Evolutionary conservation across 805 yeast species (phyloP), one percentile per base, ranked within the genome.

Genomic region (Starmerella cellae): DNA sequence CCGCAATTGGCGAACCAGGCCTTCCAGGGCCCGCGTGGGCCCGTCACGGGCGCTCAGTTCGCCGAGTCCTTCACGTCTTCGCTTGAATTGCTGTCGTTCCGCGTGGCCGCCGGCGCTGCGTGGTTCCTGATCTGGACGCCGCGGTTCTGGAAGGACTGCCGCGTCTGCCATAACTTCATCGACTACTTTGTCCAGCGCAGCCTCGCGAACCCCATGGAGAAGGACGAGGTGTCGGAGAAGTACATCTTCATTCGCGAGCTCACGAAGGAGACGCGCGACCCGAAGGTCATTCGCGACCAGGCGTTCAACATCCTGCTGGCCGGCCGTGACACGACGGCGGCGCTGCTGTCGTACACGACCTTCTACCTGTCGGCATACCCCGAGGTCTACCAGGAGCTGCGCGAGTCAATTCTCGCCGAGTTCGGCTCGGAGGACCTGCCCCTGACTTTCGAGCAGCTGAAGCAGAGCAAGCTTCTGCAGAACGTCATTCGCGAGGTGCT

Each of bases 301-400:
- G 60, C 69, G 32, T 60, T 71, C 55, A 71, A 69, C 52, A 66
- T 72, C 43, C 60, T 71, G 43, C 55, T 71, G 19, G 77, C 77
- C 16, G 75, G 75, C 24, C 63, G 77, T 51, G 76, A 72, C 51
- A 71, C 76, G 35, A 71, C 77, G 13, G 75, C 76, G 9, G 66
- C 70, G 3, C 57, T 69, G 28, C 62, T 71, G 43, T 63, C 72
- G n/a, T 69, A 64, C 54, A 53, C 64, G 19, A 59, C 70, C 38
- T 68, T 58, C 48, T 69, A 69, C 51, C 60, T 71, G 41, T 65
- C 71, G 11, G 60, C 69, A 42, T 56, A 69, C 52, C 54, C 55
- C 28, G 44, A 52, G 8, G 53, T 55, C 17, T 59, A 48, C 43
- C 37, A 46, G 19, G 55, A 56, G 44, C 61, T 71, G 43, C 64